Conservation (phyloP, 345 rosid species). For the Eucalyptus decipiens region DNA sequence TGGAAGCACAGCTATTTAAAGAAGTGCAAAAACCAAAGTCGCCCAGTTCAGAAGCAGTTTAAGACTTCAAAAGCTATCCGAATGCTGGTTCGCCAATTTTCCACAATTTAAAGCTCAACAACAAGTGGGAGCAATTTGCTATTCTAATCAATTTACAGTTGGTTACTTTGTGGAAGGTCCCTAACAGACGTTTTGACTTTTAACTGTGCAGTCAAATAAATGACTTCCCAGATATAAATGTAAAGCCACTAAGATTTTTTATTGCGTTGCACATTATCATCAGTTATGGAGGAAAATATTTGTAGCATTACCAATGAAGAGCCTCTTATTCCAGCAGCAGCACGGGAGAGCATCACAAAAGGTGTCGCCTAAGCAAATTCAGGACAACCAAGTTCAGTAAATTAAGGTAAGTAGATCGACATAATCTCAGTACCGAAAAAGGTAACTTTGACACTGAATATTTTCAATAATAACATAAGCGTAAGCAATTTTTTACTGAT, state of each 20-base stretch:
- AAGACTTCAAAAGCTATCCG: neutral
- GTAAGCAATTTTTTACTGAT: neutral
- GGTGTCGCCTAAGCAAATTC: conserved; percentile 61
- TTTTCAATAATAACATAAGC: neutral
- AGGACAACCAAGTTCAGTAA: neutral
- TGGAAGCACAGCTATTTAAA: neutral
- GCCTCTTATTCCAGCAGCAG: conserved; percentile 94
- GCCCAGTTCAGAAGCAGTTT: neutral
- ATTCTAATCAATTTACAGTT: neutral
- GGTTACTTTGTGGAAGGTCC: neutral
- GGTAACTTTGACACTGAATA: neutral
- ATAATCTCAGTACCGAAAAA: neutral
- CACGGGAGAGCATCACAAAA: conserved; percentile 88
- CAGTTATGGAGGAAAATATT: neutral
- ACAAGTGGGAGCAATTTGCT: neutral
- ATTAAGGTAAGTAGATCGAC: neutral
- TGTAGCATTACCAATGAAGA: conserved; percentile 58
- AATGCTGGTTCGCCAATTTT: neutral
- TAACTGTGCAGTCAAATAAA: neutral
- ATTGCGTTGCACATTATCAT: neutral
- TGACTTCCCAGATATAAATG: neutral
- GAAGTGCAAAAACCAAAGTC: neutral
- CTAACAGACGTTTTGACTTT: neutral
- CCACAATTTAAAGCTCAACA: neutral
- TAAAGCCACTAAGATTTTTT: neutral